A percentile compares a stretch with the other conserved stretches of the same genome.
Conservation (phyloP, 2,329 filamentous ascomycete genomes). For the Penicillium olsonii region DNA sequence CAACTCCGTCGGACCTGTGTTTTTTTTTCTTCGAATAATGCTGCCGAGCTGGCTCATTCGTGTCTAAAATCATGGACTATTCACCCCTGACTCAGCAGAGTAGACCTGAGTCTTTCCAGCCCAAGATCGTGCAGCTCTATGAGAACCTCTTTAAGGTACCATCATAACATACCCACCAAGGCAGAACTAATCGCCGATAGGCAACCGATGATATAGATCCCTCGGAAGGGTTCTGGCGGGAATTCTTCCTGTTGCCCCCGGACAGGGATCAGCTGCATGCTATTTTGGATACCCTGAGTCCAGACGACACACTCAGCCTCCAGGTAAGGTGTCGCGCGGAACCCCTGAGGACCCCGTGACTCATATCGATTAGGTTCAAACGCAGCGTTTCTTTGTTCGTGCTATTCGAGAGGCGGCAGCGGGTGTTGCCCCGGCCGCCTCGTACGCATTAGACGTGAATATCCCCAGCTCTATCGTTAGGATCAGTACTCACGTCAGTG, state of each 20-base stretch:
- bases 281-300: constrained; percentile 68
- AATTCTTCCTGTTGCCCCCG: constrained; percentile 88
- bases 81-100: constrained; percentile 93
- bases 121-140: constrained; percentile 91
- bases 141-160: constrained; percentile 71
- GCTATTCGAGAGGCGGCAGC: constrained; percentile 70
- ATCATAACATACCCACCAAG: constrained; percentile 1
- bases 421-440: constrained; percentile 62
- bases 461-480: background rate
- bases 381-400: constrained; percentile 74
- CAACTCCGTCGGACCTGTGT: constrained; percentile 12
- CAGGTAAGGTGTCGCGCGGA: constrained; percentile 57
- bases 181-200: constrained; percentile 38
- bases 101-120: constrained; percentile 86
- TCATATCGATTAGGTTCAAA: constrained; percentile 56
- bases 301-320: constrained; percentile 73
- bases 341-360: too few species aligned
- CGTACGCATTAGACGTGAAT: constrained; percentile 80
- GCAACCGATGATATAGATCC: constrained; percentile 68
- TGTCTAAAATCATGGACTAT: constrained; percentile 66
- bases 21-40: constrained; percentile 15
- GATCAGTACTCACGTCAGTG: constrained; percentile 41
- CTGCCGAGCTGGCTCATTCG: constrained; percentile 23
- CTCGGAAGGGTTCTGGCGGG: constrained; percentile 90
- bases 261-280: constrained; percentile 68